Base-by-base conservation (phyloP, 768 basidiomycete genomes). In the Leucocoprinus leucothites region DNA sequence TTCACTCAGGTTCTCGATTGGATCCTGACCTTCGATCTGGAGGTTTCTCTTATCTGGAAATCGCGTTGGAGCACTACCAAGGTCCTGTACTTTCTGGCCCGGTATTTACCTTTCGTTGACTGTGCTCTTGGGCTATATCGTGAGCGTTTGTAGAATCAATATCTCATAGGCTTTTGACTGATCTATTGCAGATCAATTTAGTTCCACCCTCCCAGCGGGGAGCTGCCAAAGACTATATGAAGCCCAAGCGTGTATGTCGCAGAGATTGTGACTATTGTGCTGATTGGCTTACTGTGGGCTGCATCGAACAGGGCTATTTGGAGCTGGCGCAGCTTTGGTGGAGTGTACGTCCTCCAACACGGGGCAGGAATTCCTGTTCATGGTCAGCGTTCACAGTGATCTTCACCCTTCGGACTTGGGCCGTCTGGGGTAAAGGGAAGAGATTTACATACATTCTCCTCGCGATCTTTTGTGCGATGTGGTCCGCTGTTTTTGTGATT, bases 321-420 rank as follows among this genome's bases (percentile, higher is more conserved):
- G 18, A n/a, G 9, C 34, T 21, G 28, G 47, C 9, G n/a, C 47
- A 8, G 19, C 9, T 16, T 35, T 48, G 5, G 16, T 21, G 7
- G 47, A 48, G 25, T 34, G 47, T 48, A 34, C 18, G 47, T 9
- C 38, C 16, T n/a, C 9, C 14, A 38, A 11, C 16, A 34, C 13
- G 5, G 13, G 31, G 31, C 31, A 34, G 13, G 13, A 34, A 34
- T 13, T 34, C 31, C n/a, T n/a, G n/a, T n/a, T 34, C 13, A 34
- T 13, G 31, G 14, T 47, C 16, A 25, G 8, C 1, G 25, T 3
- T n/a, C 25, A 28, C 28, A 53, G 52, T 45, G 13, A 43, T 46
- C 13, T 36, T 45, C 19, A 53, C 52, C 7, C 31, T 53, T 11
- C 43, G 52, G 21, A 53, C 52, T 3, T 53, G 52, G 34, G 52